Conservation (phyloP, 2,329 filamentous ascomycete genomes). For the Trichocomaceae sp. region DNA sequence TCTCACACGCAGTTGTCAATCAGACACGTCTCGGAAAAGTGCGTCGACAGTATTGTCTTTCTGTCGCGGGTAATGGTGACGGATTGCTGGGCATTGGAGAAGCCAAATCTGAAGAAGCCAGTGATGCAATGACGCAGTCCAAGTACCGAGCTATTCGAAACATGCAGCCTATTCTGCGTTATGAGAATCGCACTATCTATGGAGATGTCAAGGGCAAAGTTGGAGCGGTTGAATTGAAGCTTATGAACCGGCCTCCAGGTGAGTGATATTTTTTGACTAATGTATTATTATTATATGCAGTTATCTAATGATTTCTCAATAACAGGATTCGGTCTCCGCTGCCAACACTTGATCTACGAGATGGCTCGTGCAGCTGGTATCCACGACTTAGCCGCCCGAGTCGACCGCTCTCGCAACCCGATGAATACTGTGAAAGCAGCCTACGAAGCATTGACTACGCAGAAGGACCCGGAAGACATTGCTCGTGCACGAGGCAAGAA, state of each 20-base stretch:
- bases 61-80: conserved; percentile 78
- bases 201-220: conserved; percentile 79
- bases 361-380: conserved; percentile 85
- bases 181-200: conserved; percentile 87
- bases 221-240: conserved; percentile 75
- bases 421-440: conserved; percentile 98
- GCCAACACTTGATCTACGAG: conserved; percentile 87
- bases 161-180: conserved; percentile 85
- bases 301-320: conserved; percentile 1
- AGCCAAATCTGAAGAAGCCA: conserved; percentile 72
- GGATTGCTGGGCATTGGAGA: conserved; percentile 84
- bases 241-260: conserved; percentile 84
- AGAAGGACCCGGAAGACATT: conserved; percentile 82
- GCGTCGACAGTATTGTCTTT: conserved; percentile 64
- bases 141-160: conserved; percentile 77
- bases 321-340: conserved; percentile 85
- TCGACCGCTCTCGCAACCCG: conserved; percentile 80
- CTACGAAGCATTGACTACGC: conserved; percentile 72
- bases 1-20: conserved; percentile 70
- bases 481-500: conserved; percentile 87
- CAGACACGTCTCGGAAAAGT: conserved; percentile 97
- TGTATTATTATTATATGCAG: conserved; percentile 1
- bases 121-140: conserved; percentile 64
- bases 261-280: conserved; percentile 28
- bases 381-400: conserved; percentile 74